These are phyloP conservation scores for Coniochaeta hoffmannii DNA, from an alignment of 2,329 filamentous ascomycete species.

Conservation along the genomic window DNA sequence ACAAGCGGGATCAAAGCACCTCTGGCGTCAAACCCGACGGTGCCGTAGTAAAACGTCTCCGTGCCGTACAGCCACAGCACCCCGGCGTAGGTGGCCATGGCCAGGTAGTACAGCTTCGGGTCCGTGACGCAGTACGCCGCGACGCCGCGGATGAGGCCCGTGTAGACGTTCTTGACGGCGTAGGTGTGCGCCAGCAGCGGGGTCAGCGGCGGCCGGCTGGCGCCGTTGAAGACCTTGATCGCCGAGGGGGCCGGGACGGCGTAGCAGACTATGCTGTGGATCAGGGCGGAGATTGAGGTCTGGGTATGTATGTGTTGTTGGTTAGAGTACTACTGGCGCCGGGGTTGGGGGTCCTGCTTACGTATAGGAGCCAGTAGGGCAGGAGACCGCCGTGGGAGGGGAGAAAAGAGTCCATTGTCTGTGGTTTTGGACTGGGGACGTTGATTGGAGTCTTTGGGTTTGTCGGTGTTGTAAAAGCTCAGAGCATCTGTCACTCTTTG, in stretches of 20 bases:
- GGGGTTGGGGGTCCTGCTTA: conserved; percentile 7
- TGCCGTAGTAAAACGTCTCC: conserved; percentile 15
- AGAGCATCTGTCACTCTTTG: no score
- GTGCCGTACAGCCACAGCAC: conserved; percentile 11
- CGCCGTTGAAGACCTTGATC: conserved; percentile 20
- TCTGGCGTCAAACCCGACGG: neutral
- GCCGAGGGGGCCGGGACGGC: conserved; percentile 9
- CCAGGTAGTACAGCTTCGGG: conserved; percentile 23
- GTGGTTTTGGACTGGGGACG: neutral
- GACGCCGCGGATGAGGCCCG: conserved; percentile 23
- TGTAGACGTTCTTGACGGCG: conserved; percentile 27
- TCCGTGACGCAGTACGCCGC: conserved; percentile 26
- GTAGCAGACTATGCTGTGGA: conserved; percentile 22
- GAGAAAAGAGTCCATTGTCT: neutral
- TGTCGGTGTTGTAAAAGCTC: no score
- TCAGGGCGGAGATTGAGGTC: conserved; percentile 15
- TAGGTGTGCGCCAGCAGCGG: conserved; percentile 25
- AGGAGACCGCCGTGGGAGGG: conserved; percentile 14
- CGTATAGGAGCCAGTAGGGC: conserved; percentile 22
- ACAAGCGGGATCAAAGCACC: conserved; percentile 11
- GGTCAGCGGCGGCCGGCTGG: conserved; percentile 16
- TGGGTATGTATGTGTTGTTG: conserved; percentile 3
- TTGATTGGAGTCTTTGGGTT: no score
- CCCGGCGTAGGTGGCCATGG: conserved; percentile 21
- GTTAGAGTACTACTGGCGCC: neutral